Percentiles rank a stretch among this genome's conserved stretches.
Evolutionary conservation across 2,329 filamentous ascomycete species (phyloP).

Genomic region (Penicillium italicum): DNA sequence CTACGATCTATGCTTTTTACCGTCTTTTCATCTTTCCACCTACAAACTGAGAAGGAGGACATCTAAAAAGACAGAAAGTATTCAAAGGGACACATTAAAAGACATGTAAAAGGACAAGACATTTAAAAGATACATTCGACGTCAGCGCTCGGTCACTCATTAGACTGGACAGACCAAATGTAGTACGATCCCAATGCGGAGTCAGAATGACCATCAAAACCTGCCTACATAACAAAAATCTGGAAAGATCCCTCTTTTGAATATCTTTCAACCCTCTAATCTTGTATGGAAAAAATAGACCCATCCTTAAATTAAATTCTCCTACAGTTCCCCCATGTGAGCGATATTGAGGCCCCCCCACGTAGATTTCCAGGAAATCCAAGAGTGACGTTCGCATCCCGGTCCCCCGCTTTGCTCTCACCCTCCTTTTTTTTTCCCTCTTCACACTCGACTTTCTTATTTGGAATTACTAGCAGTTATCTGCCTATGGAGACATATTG

Average conservation of each 20-base stretch:
- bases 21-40: not conserved
- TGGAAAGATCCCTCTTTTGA: not conserved
- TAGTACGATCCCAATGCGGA: not conserved
- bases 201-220: not conserved
- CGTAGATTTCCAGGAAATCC: not conserved
- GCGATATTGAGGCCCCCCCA: slow-evolving; percentile 18
- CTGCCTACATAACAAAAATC: not conserved
- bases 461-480: not conserved
- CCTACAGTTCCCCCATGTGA: slow-evolving; percentile 8
- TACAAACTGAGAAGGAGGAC: not conserved
- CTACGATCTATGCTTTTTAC: not conserved
- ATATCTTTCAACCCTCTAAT: no score
- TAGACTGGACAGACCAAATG: not conserved
- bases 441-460: not conserved
- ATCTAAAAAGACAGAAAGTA: no score
- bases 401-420: slow-evolving; percentile 5
- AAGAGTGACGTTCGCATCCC: slow-evolving; percentile 10
- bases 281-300: not conserved
- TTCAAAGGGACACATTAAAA: not conserved
- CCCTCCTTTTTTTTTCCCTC: not conserved
- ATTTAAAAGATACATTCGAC: not conserved
- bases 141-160: not conserved
- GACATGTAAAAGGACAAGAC: not conserved
- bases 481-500: slow-evolving; percentile 1
- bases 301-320: not conserved